phyloP scores from a whole-genome alignment of 2,329 filamentous ascomycete genomes.

The Geosmithia flava region DNA sequence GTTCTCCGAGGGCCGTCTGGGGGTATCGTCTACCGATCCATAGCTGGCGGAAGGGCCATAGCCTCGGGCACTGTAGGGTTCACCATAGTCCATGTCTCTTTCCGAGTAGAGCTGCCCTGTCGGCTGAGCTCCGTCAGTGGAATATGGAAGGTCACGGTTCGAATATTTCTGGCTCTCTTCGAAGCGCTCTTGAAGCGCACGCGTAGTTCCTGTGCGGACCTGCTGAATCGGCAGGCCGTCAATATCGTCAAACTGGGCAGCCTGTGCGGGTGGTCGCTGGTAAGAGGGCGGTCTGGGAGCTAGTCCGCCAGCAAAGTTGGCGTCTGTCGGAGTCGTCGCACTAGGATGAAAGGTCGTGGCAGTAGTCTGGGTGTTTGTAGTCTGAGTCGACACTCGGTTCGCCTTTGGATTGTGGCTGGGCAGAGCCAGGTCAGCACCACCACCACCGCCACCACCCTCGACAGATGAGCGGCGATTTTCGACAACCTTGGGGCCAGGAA shows the following conservation, averaged over 20 bases:
- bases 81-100: constrained; percentile 1
- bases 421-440: constrained; percentile 1
- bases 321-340: constrained; percentile 39
- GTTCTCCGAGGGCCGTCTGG: constrained; percentile 7
- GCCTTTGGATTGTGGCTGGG: constrained; percentile 16
- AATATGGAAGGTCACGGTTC: neutral
- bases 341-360: constrained; percentile 46
- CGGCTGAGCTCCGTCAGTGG: neutral
- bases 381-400: constrained; percentile 41
- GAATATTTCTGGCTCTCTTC: neutral
- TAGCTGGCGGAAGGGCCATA: neutral
- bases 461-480: constrained; percentile 24
- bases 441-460: constrained; percentile 2
- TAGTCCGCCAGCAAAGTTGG: constrained; percentile 39
- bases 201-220: neutral
- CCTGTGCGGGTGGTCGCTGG: constrained; percentile 19
- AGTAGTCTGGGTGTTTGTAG: constrained; percentile 37
- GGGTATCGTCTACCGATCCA: neutral
- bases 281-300: constrained; percentile 48
- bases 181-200: no score
- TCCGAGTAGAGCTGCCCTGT: neutral
- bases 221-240: neutral
- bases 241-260: no score
- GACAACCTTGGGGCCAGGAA: constrained; percentile 34
- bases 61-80: neutral